phyloP scores from a whole-genome alignment of 345 rosid genomes.

The Nasturtium officinale region DNA sequence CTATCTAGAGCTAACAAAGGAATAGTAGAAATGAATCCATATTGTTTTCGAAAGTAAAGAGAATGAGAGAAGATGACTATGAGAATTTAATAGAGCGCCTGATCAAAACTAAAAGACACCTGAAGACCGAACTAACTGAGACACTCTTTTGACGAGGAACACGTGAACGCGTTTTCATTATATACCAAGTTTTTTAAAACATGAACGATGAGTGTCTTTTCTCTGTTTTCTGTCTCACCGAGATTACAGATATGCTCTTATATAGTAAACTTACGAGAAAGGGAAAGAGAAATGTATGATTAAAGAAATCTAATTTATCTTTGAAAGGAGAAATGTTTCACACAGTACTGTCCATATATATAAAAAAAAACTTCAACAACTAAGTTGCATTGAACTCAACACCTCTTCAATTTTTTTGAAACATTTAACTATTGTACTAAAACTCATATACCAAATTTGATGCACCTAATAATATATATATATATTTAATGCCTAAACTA shows the following conservation, averaged over 20 bases:
- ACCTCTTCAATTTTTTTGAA: no score
- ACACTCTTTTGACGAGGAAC: slow-evolving; percentile 35
- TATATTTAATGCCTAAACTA: no score
- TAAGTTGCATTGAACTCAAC: no score
- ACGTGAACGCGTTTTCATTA: slow-evolving; percentile 32
- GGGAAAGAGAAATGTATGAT: background rate
- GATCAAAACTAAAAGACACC: slow-evolving; percentile 42
- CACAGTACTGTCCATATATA: no score
- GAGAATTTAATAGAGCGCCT: slow-evolving; percentile 38
- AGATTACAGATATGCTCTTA: slow-evolving; percentile 19
- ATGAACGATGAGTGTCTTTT: background rate
- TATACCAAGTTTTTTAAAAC: background rate
- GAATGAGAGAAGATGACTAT: no score
- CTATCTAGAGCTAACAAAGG: slow-evolving; percentile 17
- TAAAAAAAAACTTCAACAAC: no score
- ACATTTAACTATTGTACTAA: no score
- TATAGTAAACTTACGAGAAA: slow-evolving; percentile 8
- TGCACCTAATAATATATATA: no score
- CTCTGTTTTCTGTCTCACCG: background rate
- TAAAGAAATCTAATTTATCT: background rate
- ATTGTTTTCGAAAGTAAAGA: no score
- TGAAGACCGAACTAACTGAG: slow-evolving; percentile 40
- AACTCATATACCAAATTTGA: no score
- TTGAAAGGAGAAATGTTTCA: background rate
- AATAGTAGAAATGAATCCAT: background rate